phyloP scores from a whole-genome alignment of 441 rosid genomes.

The Pelargonium australe region DNA sequence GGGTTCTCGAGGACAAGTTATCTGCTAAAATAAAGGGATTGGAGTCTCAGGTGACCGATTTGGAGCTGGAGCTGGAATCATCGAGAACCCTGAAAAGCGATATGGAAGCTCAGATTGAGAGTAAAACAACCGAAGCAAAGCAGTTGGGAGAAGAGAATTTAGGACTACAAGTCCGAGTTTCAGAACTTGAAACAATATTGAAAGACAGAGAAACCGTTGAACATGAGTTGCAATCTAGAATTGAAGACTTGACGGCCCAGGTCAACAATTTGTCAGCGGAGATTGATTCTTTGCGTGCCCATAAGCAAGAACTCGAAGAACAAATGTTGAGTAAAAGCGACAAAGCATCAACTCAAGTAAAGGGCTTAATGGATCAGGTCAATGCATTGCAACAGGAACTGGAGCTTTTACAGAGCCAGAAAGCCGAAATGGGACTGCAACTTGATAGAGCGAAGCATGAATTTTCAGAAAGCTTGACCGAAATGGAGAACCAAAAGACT shows the following conservation, averaged over 20 bases:
- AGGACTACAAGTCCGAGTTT: not conserved
- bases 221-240: constrained; percentile 42
- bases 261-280: constrained; percentile 32
- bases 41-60: too few relatives aligned
- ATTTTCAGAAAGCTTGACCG: constrained; percentile 28
- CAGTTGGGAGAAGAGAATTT: too few relatives aligned
- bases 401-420: constrained; percentile 43
- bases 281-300: constrained; percentile 25
- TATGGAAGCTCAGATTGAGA: too few relatives aligned
- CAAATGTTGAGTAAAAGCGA: constrained; percentile 30
- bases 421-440: constrained; percentile 45
- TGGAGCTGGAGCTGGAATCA: too few relatives aligned
- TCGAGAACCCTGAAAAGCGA: too few relatives aligned
- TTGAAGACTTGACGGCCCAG: constrained; percentile 45
- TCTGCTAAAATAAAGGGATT: too few relatives aligned
- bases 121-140: too few relatives aligned
- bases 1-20: too few relatives aligned
- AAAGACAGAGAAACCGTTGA: constrained; percentile 42
- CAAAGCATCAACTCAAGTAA: constrained; percentile 41
- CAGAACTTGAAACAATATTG: constrained; percentile 43
- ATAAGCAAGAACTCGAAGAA: constrained; percentile 46
- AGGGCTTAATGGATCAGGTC: constrained; percentile 36
- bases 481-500: constrained; percentile 36
- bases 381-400: constrained; percentile 42
- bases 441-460: constrained; percentile 51